These are phyloP conservation scores for Tuber brumale DNA, from an alignment of 495 filamentous ascomycete genomes.

Conservation along the genomic window DNA sequence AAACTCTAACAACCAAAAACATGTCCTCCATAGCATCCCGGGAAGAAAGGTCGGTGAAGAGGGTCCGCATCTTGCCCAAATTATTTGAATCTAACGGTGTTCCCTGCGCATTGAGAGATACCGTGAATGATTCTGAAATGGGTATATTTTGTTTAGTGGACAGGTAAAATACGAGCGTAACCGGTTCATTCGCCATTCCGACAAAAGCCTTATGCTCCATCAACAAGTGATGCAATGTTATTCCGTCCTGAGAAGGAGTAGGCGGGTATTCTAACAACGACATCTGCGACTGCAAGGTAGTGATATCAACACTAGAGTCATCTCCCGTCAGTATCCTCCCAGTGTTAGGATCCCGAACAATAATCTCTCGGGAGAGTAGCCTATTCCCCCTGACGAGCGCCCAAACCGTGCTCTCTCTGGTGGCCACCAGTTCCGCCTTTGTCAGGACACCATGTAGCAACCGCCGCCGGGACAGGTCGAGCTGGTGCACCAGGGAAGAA, in stretches of 20 bases:
- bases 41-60: slow-evolving; percentile 78
- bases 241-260: slow-evolving; percentile 56
- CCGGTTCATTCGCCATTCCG: slow-evolving; percentile 62
- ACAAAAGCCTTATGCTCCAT: slow-evolving; percentile 75
- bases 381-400: slow-evolving; percentile 91
- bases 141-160: slow-evolving; percentile 62
- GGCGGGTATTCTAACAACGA: slow-evolving; percentile 80
- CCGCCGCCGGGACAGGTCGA: slow-evolving; percentile 79
- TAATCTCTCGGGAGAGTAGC: slow-evolving; percentile 79
- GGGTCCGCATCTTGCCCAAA: slow-evolving; percentile 64
- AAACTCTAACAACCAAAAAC: slow-evolving; percentile 77
- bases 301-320: slow-evolving; percentile 87
- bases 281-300: slow-evolving; percentile 89
- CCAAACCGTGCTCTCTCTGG: slow-evolving; percentile 88
- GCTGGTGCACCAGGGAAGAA: slow-evolving; percentile 64
- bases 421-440: slow-evolving; percentile 62
- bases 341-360: slow-evolving; percentile 79
- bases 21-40: slow-evolving; percentile 80
- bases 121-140: slow-evolving; percentile 72
- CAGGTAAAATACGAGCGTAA: slow-evolving; percentile 72
- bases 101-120: slow-evolving; percentile 71
- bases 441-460: slow-evolving; percentile 91
- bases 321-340: slow-evolving; percentile 83
- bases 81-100: slow-evolving; percentile 55
- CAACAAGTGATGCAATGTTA: slow-evolving; percentile 74